Conservation (phyloP, 106 monocot species). For the Dioscorea dumetorum region DNA sequence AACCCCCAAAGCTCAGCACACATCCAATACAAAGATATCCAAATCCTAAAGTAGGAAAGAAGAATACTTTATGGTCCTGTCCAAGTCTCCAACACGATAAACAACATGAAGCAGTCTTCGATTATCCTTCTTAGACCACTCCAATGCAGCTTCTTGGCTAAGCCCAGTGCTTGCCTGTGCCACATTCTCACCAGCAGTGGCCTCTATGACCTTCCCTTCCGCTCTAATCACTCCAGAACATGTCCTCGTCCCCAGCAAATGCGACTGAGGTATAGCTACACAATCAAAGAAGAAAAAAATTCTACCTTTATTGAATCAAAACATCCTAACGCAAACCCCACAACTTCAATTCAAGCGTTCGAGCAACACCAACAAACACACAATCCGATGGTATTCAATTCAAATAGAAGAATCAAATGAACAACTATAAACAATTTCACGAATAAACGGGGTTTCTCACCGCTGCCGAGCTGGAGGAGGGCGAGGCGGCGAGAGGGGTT, state of each 20-base stretch:
- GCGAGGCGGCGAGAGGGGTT: constrained; percentile 2
- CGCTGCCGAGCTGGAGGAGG: constrained; percentile 12
- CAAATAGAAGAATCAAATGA: background rate
- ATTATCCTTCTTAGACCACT: constrained; percentile 38
- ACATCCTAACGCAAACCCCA: background rate
- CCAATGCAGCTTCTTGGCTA: constrained; percentile 26
- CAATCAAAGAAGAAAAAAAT: background rate
- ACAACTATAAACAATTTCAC: background rate
- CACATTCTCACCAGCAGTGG: constrained; percentile 14
- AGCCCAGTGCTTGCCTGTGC: constrained; percentile 23
- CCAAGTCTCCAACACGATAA: constrained; percentile 44
- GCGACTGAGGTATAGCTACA: constrained; percentile 25
- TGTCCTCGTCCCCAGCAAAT: constrained; percentile 17
- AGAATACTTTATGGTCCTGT: constrained; percentile 39
- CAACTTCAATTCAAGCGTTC: background rate
- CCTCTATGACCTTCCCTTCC: constrained; percentile 14
- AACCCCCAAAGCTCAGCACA: background rate
- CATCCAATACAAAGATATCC: background rate
- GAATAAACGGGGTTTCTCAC: background rate
- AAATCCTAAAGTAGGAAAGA: background rate
- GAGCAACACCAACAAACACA: no score
- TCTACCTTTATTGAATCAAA: background rate
- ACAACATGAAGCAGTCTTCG: constrained; percentile 49
- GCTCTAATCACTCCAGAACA: constrained; percentile 1
- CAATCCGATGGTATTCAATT: background rate